Evolutionary conservation across 2,329 filamentous ascomycete genomes (phyloP).

Genomic region (Pseudocercospora macadamiae): DNA sequence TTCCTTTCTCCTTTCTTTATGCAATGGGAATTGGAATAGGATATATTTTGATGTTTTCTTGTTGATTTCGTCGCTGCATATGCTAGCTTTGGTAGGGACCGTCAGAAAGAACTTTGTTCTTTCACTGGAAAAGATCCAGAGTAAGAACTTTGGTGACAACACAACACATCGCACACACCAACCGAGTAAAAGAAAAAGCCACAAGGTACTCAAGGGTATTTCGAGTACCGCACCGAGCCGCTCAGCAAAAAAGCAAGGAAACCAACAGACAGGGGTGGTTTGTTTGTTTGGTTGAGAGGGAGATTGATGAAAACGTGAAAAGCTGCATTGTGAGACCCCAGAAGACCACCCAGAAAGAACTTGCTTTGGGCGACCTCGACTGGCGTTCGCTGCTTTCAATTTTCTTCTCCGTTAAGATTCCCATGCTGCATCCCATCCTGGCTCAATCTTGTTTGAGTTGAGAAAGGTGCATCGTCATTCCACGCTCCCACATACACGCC

Average conservation of each 20-base stretch:
- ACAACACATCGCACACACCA: not conserved
- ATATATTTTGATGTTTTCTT: not conserved
- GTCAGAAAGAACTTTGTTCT: not conserved
- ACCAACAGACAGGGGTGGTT: not conserved
- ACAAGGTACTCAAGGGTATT: constrained; percentile 5
- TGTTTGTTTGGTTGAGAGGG: not conserved
- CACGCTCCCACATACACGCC: constrained; percentile 22
- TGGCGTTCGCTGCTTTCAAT: not conserved
- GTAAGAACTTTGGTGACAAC: not conserved
- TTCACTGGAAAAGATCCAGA: not conserved
- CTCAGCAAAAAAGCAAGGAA: constrained; percentile 2
- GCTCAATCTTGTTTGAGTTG: constrained; percentile 12
- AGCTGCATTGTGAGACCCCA: constrained; percentile 3
- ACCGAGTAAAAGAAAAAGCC: not conserved
- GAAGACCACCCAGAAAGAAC: not conserved
- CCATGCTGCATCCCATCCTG: constrained; percentile 14
- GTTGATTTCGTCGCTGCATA: not conserved
- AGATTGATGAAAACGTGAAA: constrained; percentile 1
- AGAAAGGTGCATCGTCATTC: constrained; percentile 22
- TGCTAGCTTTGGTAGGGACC: constrained; percentile 3
- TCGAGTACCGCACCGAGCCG: constrained; percentile 6
- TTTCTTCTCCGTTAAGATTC: constrained; percentile 14
- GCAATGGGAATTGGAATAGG: no score
- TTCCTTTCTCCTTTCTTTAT: no score
- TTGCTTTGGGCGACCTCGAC: not conserved